Percentiles rank a stretch among this genome's conserved stretches.
phyloP scores from a whole-genome alignment of 441 rosid genomes.

The Populus hybrid region DNA sequence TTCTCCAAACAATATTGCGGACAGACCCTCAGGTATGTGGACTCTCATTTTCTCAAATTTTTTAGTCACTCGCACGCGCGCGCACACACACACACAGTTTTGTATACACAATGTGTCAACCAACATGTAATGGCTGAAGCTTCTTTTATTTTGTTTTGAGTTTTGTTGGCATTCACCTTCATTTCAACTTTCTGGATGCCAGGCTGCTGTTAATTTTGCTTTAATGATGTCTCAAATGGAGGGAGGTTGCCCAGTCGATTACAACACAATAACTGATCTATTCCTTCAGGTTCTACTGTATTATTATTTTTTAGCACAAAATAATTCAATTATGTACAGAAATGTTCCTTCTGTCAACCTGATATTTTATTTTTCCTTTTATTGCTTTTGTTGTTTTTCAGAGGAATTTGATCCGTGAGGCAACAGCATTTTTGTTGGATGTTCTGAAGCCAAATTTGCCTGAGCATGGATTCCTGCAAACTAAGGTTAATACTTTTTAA shows the following conservation, averaged over 20 bases:
- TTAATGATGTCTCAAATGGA: slow-evolving; percentile 98
- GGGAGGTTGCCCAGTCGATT: slow-evolving; percentile 91
- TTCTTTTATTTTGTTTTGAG: not conserved
- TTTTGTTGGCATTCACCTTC: not conserved
- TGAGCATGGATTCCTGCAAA: slow-evolving; percentile 80
- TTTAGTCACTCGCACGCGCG: not conserved
- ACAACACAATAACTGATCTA: slow-evolving; percentile 87
- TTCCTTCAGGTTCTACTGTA: slow-evolving; percentile 66
- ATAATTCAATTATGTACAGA: not conserved
- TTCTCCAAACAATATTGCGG: slow-evolving; percentile 87
- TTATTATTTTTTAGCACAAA: not conserved
- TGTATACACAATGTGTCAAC: not conserved
- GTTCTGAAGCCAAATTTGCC: slow-evolving; percentile 87
- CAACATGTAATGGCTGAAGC: not conserved
- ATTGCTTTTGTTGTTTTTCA: slow-evolving; percentile 16
- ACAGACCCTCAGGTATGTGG: slow-evolving; percentile 81
- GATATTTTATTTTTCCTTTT: not conserved
- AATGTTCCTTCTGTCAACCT: not conserved
- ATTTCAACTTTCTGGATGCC: slow-evolving; percentile 16
- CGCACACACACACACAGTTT: no score
- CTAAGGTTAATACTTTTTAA: slow-evolving; percentile 46
- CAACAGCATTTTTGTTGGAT: slow-evolving; percentile 88
- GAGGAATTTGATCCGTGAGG: slow-evolving; percentile 91
- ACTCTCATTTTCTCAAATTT: not conserved
- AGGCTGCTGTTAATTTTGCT: slow-evolving; percentile 96